Evolutionary conservation across 345 rosid genomes (phyloP), one percentile per base, ranked within the genome.

Genomic region (Ceriops zippeliana): DNA sequence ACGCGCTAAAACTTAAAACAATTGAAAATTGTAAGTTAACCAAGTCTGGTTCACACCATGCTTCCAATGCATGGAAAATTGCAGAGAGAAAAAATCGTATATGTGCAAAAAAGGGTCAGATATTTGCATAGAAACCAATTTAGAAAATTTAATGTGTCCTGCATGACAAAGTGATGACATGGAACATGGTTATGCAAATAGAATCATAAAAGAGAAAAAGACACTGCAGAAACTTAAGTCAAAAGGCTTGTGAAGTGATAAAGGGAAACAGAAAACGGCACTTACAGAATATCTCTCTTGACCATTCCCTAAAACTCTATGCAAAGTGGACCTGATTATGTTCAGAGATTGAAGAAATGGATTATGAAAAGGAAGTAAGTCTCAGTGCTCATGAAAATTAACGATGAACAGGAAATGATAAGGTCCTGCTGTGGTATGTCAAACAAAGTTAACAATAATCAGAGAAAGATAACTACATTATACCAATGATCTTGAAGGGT

Each of bases 251-350:
- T 22, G 52, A 19, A 67, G 17, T 7, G 10, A 8, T 19, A 35
- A 68, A 34, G 8, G 7, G 53, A 59, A 35, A 61, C 13, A 59
- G 63, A 59, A 51, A 16, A 37, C 52, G 26, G 60, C 24, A 28
- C 86, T 84, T 83, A 93, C 98, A 1, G 98, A 93, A 70, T 87
- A 89, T 86, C 98, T 80, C 47, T 83, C 90, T 57, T 82, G 88
- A 49, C 92, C 92, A 15, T 82, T 84, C 67, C 92, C 96, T 56
- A 93, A 74, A 73, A 93, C 98, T 73, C 98, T 79, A 73, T 93
- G 98, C 70, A 93, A 70, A 2, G 97, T 90, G 54, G 98, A 93
- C 82, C 98, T 93, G 86, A 7, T 32, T 37, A n/a, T 20, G 58
- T 58, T 74, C 37, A 38, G 32, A 71, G 17, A 69, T 34, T 34